Evolutionary conservation across 2,329 filamentous ascomycete genomes (phyloP).

Genomic region (Claviceps sp.): DNA sequence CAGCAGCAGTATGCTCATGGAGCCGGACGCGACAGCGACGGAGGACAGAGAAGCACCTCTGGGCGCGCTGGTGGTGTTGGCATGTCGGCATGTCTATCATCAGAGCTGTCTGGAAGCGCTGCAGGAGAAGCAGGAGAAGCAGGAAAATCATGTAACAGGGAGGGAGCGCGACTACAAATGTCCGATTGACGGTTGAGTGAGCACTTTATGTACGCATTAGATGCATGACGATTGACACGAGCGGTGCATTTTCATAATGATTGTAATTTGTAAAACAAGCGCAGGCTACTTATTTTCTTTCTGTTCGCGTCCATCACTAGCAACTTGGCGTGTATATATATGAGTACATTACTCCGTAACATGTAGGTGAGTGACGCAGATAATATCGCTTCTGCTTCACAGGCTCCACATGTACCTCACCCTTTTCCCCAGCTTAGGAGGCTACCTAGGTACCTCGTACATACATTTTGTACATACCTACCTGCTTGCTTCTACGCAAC

Average conservation of each 20-base stretch:
- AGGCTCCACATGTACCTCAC: neutral
- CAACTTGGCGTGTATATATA: too few species aligned
- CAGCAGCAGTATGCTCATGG: conserved; percentile 28
- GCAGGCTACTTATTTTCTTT: neutral
- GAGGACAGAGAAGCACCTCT: conserved; percentile 33
- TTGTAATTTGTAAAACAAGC: too few species aligned
- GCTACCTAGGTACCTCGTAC: too few species aligned
- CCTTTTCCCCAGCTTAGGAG: neutral
- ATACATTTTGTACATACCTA: too few species aligned
- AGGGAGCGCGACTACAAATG: conserved; percentile 39
- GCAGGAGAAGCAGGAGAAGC: conserved; percentile 39
- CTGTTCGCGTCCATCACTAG: too few species aligned
- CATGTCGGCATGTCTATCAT: conserved; percentile 60
- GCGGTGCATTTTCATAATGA: neutral
- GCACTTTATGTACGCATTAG: conserved; percentile 3
- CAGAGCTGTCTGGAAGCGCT: conserved; percentile 54
- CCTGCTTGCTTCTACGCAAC: neutral
- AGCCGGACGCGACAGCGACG: conserved; percentile 14
- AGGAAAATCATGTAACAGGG: conserved; percentile 32
- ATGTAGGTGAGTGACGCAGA: too few species aligned
- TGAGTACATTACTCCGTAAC: too few species aligned
- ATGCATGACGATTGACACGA: conserved; percentile 1
- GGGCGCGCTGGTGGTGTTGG: conserved; percentile 52
- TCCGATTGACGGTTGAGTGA: conserved; percentile 42
- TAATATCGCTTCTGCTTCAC: too few species aligned